Conservation (phyloP, 768 basidiomycete genomes). For the Tricholoma sp. region DNA sequence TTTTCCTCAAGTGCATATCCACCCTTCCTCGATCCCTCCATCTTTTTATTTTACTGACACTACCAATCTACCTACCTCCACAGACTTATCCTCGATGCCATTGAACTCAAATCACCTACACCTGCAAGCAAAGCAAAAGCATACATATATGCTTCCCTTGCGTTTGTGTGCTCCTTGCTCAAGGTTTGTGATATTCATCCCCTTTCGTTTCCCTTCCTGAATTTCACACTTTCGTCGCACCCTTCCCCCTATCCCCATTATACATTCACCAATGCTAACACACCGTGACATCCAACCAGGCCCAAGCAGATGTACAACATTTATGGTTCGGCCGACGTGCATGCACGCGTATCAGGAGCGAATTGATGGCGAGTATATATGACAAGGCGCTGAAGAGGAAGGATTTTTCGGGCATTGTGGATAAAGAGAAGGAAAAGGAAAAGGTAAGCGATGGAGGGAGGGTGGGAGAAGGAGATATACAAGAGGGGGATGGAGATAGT, state of each 20-base stretch:
- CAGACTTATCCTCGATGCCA: conserved; percentile 42
- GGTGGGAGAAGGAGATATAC: conserved; percentile 41
- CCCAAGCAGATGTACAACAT: conserved; percentile 67
- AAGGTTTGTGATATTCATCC: conserved; percentile 34
- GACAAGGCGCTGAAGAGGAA: conserved; percentile 82
- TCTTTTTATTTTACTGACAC: not conserved
- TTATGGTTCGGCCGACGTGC: conserved; percentile 82
- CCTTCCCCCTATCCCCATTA: not conserved
- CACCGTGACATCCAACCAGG: conserved; percentile 22
- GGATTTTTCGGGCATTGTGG: conserved; percentile 76
- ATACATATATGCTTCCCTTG: conserved; percentile 74
- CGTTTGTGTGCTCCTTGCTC: conserved; percentile 55
- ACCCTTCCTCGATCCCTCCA: not conserved
- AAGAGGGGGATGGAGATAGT: not conserved
- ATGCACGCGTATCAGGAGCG: conserved; percentile 62
- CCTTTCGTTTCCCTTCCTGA: not conserved
- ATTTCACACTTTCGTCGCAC: not conserved
- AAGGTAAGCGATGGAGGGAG: conserved; percentile 33
- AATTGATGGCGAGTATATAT: conserved; percentile 83
- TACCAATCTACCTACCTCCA: not conserved
- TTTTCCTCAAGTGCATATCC: conserved; percentile 66
- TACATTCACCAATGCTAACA: not conserved
- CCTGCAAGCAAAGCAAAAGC: conserved; percentile 52
- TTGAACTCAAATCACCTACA: conserved; percentile 28
- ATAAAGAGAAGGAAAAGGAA: conserved; percentile 33